These are phyloP conservation scores for Edaphochlamys debaryana DNA, from an alignment of 139 green algal genomes.

Conservation along the genomic window DNA sequence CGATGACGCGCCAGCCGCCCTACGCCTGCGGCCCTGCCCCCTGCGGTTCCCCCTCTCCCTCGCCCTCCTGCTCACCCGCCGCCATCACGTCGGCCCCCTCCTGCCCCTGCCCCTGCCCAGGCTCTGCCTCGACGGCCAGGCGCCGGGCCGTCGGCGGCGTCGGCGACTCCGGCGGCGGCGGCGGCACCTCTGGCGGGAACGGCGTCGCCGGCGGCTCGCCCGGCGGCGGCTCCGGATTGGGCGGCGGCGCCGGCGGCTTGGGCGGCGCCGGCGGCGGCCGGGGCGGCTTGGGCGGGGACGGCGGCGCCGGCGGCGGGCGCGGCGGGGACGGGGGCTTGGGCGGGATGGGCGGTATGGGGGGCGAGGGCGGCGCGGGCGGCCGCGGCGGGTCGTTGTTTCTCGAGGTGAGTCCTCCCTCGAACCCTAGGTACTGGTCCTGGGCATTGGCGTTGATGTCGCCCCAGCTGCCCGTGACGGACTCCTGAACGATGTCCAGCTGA, in stretches of 20 bases:
- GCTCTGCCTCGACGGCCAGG: too few species aligned
- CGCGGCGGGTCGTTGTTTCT: not conserved
- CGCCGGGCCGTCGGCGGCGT: too few species aligned
- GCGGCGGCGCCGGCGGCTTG: not conserved
- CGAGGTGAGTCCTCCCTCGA: slow-evolving; percentile 11
- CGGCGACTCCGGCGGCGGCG: too few species aligned
- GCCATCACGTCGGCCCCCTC: too few species aligned
- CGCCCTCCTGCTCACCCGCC: too few species aligned
- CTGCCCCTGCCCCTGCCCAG: too few species aligned
- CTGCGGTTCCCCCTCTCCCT: too few species aligned
- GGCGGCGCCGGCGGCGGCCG: not conserved
- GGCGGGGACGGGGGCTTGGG: not conserved
- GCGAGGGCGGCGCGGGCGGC: not conserved
- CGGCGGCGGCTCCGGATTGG: not conserved
- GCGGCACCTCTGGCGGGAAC: too few species aligned
- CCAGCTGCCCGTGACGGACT: slow-evolving; percentile 9
- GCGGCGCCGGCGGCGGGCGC: not conserved
- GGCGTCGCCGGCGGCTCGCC: not conserved
- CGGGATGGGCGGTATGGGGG: not conserved
- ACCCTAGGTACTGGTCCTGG: slow-evolving; percentile 1
- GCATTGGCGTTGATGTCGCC: not conserved
- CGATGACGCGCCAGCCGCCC: too few species aligned
- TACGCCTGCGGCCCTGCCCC: too few species aligned
- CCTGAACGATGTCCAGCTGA: slow-evolving; percentile 15
- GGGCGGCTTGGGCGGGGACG: not conserved